Evolutionary conservation across 2,329 filamentous ascomycete species (phyloP).

Genomic region (Clonostachys sp.): DNA sequence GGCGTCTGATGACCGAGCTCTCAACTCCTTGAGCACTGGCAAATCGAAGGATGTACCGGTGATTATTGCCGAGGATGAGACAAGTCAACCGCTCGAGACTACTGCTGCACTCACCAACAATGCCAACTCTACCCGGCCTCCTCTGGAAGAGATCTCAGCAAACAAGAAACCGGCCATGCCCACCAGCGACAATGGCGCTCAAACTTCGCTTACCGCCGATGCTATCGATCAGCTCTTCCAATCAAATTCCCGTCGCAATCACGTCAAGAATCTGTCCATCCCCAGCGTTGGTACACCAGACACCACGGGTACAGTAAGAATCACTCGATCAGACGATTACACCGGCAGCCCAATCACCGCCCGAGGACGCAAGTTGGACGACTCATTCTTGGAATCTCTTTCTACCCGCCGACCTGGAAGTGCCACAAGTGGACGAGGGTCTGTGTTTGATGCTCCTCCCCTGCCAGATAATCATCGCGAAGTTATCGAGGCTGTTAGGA

Average conservation of each 20-base stretch:
- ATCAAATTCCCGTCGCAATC: slow-evolving; percentile 6
- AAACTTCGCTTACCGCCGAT: slow-evolving; percentile 78
- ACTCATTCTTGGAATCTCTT: slow-evolving; percentile 27
- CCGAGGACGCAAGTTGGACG: slow-evolving; percentile 30
- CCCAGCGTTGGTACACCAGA: slow-evolving; percentile 22
- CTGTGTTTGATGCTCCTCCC: slow-evolving; percentile 53
- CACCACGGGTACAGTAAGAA: slow-evolving; percentile 33
- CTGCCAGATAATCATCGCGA: slow-evolving; percentile 79
- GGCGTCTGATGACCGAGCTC: not conserved
- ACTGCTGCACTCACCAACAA: not conserved
- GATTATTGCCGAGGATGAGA: slow-evolving; percentile 62
- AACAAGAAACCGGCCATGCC: slow-evolving; percentile 11
- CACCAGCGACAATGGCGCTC: slow-evolving; percentile 68
- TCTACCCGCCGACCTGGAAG: slow-evolving; percentile 61
- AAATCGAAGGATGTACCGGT: slow-evolving; percentile 25
- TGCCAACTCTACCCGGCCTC: too few species aligned
- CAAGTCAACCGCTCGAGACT: slow-evolving; percentile 41
- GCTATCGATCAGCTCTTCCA: slow-evolving; percentile 71
- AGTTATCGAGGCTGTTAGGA: slow-evolving; percentile 75
- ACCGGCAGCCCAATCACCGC: slow-evolving; percentile 21
- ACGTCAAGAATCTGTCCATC: slow-evolving; percentile 29
- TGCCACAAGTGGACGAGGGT: slow-evolving; percentile 57
- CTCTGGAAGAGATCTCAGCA: slow-evolving; percentile 19
- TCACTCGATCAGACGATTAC: slow-evolving; percentile 39
- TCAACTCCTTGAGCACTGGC: slow-evolving; percentile 27